Evolutionary conservation across 371 early-diverging fungal genomes (phyloP).

Genomic region (Entomophthora muscae): DNA sequence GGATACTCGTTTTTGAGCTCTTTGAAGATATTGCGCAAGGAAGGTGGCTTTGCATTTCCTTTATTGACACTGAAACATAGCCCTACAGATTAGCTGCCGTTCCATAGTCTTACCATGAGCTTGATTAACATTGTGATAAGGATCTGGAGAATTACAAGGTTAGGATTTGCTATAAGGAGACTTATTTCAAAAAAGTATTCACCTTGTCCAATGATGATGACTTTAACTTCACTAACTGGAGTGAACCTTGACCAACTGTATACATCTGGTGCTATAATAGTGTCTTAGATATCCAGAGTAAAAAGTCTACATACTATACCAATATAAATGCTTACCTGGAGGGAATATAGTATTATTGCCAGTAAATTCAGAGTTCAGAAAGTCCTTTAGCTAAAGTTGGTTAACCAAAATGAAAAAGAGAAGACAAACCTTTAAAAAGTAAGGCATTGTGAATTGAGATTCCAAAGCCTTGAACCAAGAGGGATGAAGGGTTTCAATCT

Average conservation of each 20-base stretch:
- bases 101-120: slow-evolving; percentile 61
- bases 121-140: slow-evolving; percentile 85
- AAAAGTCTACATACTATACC: not conserved
- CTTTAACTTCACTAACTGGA: slow-evolving; percentile 39
- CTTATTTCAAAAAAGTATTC: not conserved
- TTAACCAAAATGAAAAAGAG: not conserved
- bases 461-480: slow-evolving; percentile 59
- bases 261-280: too few species aligned
- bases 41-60: slow-evolving; percentile 67
- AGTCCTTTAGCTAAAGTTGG: slow-evolving; percentile 37
- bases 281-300: slow-evolving; percentile 13
- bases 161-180: not conserved
- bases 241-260: slow-evolving; percentile 67
- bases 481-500: slow-evolving; percentile 44
- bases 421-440: slow-evolving; percentile 39
- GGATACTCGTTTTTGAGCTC: slow-evolving; percentile 55
- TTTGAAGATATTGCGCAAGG: slow-evolving; percentile 84
- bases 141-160: slow-evolving; percentile 38
- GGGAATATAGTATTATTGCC: slow-evolving; percentile 47
- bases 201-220: slow-evolving; percentile 87
- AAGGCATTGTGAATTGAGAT: slow-evolving; percentile 52
- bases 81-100: slow-evolving; percentile 10
- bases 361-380: slow-evolving; percentile 30
- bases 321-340: slow-evolving; percentile 21
- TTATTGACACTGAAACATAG: slow-evolving; percentile 73